A percentile compares a stretch with the other conserved stretches of the same genome.
Conservation (phyloP, 495 filamentous ascomycete genomes). For the Pyrenopolyporus hunteri region DNA sequence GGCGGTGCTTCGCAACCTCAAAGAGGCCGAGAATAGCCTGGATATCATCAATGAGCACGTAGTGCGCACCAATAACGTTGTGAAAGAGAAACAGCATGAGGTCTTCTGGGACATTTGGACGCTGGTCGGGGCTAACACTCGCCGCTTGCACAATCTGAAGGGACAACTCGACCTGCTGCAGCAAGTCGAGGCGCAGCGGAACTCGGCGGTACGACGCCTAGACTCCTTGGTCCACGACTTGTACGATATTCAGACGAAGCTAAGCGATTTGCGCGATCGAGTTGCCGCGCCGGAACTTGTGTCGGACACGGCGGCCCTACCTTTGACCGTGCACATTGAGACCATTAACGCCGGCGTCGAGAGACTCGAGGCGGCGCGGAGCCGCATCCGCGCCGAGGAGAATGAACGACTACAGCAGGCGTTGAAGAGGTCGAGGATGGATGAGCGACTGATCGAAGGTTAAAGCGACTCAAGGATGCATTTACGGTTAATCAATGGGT, state of each 20-base stretch:
- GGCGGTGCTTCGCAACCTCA: conserved; percentile 60
- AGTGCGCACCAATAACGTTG: conserved; percentile 57
- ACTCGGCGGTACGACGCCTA: conserved; percentile 64
- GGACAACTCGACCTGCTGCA: conserved; percentile 62
- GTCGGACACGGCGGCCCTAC: conserved; percentile 50
- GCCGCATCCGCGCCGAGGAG: conserved; percentile 62
- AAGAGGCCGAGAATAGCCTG: conserved; percentile 67
- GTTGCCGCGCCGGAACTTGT: conserved; percentile 65
- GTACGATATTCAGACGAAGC: conserved; percentile 65
- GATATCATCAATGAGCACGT: conserved; percentile 68
- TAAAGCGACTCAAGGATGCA: conserved; percentile 5
- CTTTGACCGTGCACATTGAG: conserved; percentile 71
- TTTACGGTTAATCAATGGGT: not conserved
- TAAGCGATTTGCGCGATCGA: conserved; percentile 71
- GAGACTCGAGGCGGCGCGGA: conserved; percentile 63
- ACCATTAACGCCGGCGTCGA: conserved; percentile 71
- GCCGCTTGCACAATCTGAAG: conserved; percentile 60
- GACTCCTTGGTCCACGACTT: conserved; percentile 65
- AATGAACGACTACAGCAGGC: conserved; percentile 60
- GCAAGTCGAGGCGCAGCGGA: conserved; percentile 64
- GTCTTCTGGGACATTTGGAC: conserved; percentile 72
- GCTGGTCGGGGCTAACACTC: conserved; percentile 67
- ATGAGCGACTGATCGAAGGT: conserved; percentile 39
- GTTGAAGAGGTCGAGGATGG: conserved; percentile 50
- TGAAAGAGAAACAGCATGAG: conserved; percentile 60